Evolutionary conservation across 2,329 filamentous ascomycete genomes (phyloP).

Genomic region (Fusarium napiforme): DNA sequence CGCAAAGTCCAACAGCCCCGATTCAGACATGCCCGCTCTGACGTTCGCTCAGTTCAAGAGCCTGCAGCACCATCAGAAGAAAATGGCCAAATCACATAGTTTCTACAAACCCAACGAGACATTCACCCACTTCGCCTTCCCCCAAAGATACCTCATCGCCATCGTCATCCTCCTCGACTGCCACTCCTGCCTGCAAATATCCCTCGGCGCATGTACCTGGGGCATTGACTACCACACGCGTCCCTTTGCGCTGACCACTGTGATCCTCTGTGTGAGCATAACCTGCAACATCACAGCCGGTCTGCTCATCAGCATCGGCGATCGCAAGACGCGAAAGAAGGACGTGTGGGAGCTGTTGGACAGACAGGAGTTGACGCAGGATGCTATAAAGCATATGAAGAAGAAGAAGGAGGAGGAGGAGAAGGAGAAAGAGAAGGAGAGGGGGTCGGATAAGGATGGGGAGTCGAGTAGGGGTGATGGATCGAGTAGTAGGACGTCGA

Average conservation of each 20-base stretch:
- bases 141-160: constrained; percentile 76
- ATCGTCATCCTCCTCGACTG: constrained; percentile 83
- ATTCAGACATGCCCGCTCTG: constrained; percentile 70
- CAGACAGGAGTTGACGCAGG: constrained; percentile 77
- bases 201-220: constrained; percentile 82
- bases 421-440: constrained; percentile 22
- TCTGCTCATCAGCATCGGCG: constrained; percentile 79
- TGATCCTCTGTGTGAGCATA: constrained; percentile 83
- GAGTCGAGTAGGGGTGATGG: constrained; percentile 18
- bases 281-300: constrained; percentile 81
- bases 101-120: constrained; percentile 94
- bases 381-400: constrained; percentile 62
- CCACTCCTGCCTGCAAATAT: constrained; percentile 83
- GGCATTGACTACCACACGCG: constrained; percentile 77
- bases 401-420: constrained; percentile 53
- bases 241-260: constrained; percentile 78
- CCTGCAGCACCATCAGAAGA: constrained; percentile 80
- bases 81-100: constrained; percentile 84
- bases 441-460: not conserved
- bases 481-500: constrained; percentile 24
- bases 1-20: constrained; percentile 50
- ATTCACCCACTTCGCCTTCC: constrained; percentile 82
- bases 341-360: constrained; percentile 83
- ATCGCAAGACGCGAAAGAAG: constrained; percentile 83
- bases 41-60: constrained; percentile 72